Evolutionary conservation across 805 yeast species (phyloP).

Genomic region (Starmerella bacillaris): DNA sequence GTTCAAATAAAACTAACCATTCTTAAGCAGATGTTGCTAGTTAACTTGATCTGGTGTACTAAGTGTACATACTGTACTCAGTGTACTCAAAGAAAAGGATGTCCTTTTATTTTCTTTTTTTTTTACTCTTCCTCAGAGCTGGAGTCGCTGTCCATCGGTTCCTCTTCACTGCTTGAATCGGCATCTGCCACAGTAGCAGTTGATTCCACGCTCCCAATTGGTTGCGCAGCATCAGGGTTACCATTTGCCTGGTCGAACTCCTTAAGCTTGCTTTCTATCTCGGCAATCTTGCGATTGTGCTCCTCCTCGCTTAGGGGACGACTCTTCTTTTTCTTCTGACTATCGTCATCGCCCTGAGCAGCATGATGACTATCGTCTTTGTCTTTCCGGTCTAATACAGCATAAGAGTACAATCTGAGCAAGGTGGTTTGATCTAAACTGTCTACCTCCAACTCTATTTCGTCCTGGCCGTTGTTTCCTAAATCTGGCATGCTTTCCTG

Average conservation of each 20-base stretch:
- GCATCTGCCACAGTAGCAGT: conserved; percentile 1
- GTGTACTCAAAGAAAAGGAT: no score
- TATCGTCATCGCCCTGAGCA: conserved; percentile 3
- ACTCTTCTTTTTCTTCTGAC: conserved; percentile 5
- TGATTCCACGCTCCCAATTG: neutral
- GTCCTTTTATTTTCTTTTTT: no score
- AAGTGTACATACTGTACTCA: no score
- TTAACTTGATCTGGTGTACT: no score
- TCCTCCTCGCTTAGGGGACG: conserved; percentile 48
- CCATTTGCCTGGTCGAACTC: conserved; percentile 33
- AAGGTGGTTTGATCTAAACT: conserved; percentile 71
- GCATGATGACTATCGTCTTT: conserved; percentile 13
- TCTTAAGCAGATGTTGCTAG: no score
- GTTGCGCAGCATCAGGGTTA: conserved; percentile 3
- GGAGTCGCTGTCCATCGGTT: conserved; percentile 17
- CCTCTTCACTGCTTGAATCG: conserved; percentile 18
- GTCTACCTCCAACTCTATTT: conserved; percentile 92
- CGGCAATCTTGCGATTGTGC: conserved; percentile 48
- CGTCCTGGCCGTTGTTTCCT: conserved; percentile 50
- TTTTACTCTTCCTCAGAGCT: conserved; percentile 23
- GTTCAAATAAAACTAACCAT: no score
- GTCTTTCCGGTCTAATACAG: conserved; percentile 28
- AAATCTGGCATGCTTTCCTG: conserved; percentile 56
- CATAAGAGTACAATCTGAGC: conserved; percentile 65
- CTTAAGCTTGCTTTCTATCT: conserved; percentile 55